These are phyloP conservation scores for Tylopilus intermedius DNA, from an alignment of 768 basidiomycete genomes.

Conservation along the genomic window DNA sequence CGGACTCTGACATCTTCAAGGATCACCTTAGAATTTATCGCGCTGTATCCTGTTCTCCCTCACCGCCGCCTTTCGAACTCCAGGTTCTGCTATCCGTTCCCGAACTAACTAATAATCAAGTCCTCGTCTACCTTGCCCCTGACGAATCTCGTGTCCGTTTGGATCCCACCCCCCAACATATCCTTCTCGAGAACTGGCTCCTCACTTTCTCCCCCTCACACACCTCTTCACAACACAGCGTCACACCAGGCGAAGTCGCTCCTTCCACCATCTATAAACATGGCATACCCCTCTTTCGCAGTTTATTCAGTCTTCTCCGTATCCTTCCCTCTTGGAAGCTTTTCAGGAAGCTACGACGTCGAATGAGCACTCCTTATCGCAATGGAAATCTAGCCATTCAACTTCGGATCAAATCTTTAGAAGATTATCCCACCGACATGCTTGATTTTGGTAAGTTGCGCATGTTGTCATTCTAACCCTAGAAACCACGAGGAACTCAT, in stretches of 20 bases:
- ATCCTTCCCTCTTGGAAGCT: conserved; percentile 76
- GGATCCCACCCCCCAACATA: conserved; percentile 61
- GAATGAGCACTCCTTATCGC: conserved; percentile 33
- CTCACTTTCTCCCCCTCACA: conserved; percentile 41
- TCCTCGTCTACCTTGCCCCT: conserved; percentile 61
- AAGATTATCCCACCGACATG: conserved; percentile 26
- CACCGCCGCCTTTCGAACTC: conserved; percentile 50
- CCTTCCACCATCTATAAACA: conserved; percentile 82
- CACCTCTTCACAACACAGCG: conserved; percentile 15
- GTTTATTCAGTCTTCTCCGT: conserved; percentile 62
- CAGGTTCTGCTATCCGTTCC: conserved; percentile 70
- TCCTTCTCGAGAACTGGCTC: conserved; percentile 71
- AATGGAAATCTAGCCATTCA: conserved; percentile 46
- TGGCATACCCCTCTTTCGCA: conserved; percentile 76
- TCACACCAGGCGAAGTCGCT: conserved; percentile 45
- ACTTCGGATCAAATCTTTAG: conserved; percentile 39
- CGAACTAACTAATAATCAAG: conserved; percentile 63
- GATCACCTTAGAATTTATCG: conserved; percentile 57
- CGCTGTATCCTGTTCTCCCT: conserved; percentile 36
- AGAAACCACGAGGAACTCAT: conserved; percentile 29
- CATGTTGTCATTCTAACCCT: conserved; percentile 24
- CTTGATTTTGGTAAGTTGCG: conserved; percentile 36
- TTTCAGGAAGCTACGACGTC: conserved; percentile 51
- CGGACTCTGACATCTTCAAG: conserved; percentile 64
- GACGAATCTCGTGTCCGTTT: conserved; percentile 58